A percentile compares a stretch with the other conserved stretches of the same genome.
These are phyloP conservation scores for Fusarium marasasianum DNA, from an alignment of 2,329 filamentous ascomycete species.

Conservation along the genomic window DNA sequence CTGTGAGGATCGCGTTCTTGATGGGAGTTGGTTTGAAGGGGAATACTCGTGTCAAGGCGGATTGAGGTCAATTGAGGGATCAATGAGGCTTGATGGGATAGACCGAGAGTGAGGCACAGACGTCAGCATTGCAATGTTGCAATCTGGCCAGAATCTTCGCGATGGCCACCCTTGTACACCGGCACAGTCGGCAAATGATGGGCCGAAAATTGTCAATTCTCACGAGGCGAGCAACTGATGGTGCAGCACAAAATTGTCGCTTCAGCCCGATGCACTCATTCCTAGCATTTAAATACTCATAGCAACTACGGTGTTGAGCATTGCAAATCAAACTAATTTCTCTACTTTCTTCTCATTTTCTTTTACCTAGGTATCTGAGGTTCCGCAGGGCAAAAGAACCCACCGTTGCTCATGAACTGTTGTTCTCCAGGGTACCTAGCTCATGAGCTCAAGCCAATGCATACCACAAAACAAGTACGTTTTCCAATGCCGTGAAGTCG, in stretches of 20 bases:
- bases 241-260: rapidly evolving
- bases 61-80: neutral
- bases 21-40: slow-evolving; percentile 10
- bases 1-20: slow-evolving; percentile 26
- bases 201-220: neutral
- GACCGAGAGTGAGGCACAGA: neutral
- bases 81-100: neutral
- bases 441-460: neutral
- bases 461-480: neutral
- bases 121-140: neutral
- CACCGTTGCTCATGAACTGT: neutral
- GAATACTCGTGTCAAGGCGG: neutral
- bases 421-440: neutral
- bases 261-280: neutral
- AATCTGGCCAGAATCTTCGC: neutral
- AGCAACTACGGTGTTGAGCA: neutral
- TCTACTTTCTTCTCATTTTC: neutral
- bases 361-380: neutral
- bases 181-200: neutral
- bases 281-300: neutral
- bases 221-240: neutral
- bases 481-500: neutral
- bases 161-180: neutral
- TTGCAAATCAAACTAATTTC: neutral
- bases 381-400: neutral